Percentiles rank a stretch among this genome's conserved stretches.
Evolutionary conservation across 495 filamentous ascomycete species (phyloP).

Genomic region (Lophiotrema nucula): DNA sequence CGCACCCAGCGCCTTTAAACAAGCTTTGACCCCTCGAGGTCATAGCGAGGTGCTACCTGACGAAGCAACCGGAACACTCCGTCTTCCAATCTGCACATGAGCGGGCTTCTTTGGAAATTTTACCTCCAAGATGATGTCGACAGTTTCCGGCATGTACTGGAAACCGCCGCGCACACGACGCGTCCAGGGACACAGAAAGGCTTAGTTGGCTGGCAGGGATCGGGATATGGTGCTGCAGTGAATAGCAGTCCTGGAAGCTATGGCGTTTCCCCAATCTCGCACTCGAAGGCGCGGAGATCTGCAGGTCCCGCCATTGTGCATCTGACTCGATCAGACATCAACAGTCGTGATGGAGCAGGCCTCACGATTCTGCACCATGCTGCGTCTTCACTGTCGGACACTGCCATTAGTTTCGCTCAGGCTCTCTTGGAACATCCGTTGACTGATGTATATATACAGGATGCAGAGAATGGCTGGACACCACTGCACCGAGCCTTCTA

Average conservation of each 20-base stretch:
- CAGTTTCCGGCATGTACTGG: conserved; percentile 79
- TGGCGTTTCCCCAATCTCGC: conserved; percentile 50
- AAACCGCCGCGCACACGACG: conserved; percentile 55
- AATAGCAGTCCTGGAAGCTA: conserved; percentile 52
- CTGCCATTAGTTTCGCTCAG: conserved; percentile 67
- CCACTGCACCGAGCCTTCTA: conserved; percentile 90
- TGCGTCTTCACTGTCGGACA: conserved; percentile 68
- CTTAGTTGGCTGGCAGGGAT: conserved; percentile 37
- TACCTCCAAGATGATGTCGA: conserved; percentile 96
- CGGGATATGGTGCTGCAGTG: conserved; percentile 41
- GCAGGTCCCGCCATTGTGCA: conserved; percentile 40
- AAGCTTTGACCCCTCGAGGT: conserved; percentile 81
- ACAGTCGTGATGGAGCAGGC: conserved; percentile 74
- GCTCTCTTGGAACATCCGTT: conserved; percentile 76
- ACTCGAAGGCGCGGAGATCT: conserved; percentile 45
- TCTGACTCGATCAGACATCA: conserved; percentile 72
- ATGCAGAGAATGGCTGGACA: conserved; percentile 94
- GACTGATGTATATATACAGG: conserved; percentile 82
- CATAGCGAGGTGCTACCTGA: conserved; percentile 76
- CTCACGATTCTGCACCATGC: conserved; percentile 83
- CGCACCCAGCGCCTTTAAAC: conserved; percentile 62
- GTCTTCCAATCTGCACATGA: conserved; percentile 71
- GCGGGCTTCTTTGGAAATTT: conserved; percentile 89
- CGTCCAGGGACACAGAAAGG: conserved; percentile 47
- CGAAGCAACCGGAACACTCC: conserved; percentile 59